Evolutionary conservation across 495 filamentous ascomycete species (phyloP), one percentile per base, ranked within the genome.

Genomic region (Elaphomyces granulatus): DNA sequence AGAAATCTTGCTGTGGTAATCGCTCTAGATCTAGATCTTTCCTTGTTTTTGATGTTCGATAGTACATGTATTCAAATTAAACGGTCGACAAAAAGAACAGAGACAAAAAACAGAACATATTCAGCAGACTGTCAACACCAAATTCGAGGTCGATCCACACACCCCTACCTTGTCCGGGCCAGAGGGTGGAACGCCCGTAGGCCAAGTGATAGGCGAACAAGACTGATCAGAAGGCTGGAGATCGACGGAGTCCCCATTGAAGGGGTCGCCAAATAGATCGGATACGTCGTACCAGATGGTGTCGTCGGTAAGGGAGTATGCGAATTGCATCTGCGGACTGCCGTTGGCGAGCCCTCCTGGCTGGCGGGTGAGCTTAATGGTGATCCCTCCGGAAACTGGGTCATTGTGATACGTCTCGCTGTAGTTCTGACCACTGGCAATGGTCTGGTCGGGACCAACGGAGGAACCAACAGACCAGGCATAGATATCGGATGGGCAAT

Each of bases 221-320:
- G 42, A 38, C 2, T 32, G 21, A 4, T 64, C 54, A 1, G 53
- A 41, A 15, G 66, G 66, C 17, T 44, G 15, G 30, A 72, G 39
- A 3, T 40, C 53, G 18, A 77, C 49, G 30, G 53, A 53, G 2
- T 60, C 39, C 2, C 71, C 72, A 31, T 41, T 43, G 44, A 78
- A 76, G 4, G 69, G 62, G 41, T 75, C 67, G 2, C 74, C 74
- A 45, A 71, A 72, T 4, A 77, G 67, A 52, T 71, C 64, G 15
- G 59, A 64, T 30, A 77, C 51, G 49, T 75, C 71, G 44, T 74
- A 77, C 71, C 70, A 78, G 21, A 78, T 56, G 1, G 53, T 49
- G 10, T 31, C 44, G 12, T 58, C 53, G 35, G 67, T 61, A 10
- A 75, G 49, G 39, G 63, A 70, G 46, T 75, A 76, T 8, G 70